phyloP scores from a whole-genome alignment of 805 yeast genomes.

The Candida schatavii region DNA sequence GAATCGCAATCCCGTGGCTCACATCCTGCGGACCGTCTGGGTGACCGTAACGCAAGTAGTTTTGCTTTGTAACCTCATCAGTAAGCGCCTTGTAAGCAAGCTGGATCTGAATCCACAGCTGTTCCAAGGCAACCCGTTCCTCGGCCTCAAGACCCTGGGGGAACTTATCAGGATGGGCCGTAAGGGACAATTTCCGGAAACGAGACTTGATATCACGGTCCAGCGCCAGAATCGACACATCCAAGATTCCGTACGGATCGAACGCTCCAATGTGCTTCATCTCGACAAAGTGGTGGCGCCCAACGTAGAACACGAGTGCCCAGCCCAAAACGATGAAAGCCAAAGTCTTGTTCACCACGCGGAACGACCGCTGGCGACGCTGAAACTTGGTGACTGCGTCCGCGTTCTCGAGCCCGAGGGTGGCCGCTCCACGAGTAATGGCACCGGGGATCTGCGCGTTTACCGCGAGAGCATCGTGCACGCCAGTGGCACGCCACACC shows the following conservation, averaged over 20 bases:
- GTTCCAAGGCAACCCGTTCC: constrained; percentile 61
- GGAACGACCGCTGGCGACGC: constrained; percentile 25
- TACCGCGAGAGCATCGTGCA: constrained; percentile 16
- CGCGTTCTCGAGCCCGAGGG: constrained; percentile 26
- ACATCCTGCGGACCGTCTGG: constrained; percentile 97
- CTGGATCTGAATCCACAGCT: constrained; percentile 73
- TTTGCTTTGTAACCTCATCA: constrained; percentile 79
- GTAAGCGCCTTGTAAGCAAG: constrained; percentile 95
- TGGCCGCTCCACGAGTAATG: constrained; percentile 28
- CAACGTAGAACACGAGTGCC: constrained; percentile 46
- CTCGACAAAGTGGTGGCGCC: constrained; percentile 38
- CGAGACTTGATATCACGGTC: constrained; percentile 78
- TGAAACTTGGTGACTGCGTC: constrained; percentile 23
- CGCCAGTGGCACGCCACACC: constrained; percentile 17
- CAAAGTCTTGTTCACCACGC: constrained; percentile 38
- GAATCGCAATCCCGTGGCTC: constrained; percentile 92
- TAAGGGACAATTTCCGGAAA: constrained; percentile 82
- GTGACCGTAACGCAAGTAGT: constrained; percentile 85
- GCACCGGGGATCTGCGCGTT: constrained; percentile 29
- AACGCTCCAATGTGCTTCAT: constrained; percentile 53
- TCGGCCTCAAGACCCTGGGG: constrained; percentile 58
- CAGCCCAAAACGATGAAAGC: constrained; percentile 52
- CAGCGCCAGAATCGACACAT: constrained; percentile 60
- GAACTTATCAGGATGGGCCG: constrained; percentile 92
- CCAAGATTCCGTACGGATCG: constrained; percentile 90